phyloP scores from a whole-genome alignment of 805 yeast genomes.

The Wickerhamiella sergipiensis region DNA sequence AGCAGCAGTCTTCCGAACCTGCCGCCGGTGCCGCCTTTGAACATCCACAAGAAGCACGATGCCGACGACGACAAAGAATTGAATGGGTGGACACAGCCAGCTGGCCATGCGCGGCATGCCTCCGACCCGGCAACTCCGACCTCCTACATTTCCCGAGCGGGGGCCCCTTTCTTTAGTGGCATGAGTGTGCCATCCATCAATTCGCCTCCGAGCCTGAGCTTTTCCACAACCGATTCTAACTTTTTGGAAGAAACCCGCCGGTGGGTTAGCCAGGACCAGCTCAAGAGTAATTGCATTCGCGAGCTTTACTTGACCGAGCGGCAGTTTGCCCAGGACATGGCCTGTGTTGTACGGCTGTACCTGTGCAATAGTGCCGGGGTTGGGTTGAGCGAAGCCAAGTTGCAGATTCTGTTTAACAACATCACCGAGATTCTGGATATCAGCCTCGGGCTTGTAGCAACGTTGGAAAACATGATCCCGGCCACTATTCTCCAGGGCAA shows the following conservation, averaged over 20 bases:
- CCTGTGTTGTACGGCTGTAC: constrained; percentile 23
- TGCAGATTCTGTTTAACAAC: constrained; percentile 21
- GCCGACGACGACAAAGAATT: neutral
- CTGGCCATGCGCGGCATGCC: neutral
- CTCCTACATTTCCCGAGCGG: neutral
- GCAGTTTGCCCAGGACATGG: constrained; percentile 26
- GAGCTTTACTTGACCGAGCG: constrained; percentile 28
- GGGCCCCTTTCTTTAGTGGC: neutral
- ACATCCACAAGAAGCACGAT: constrained; percentile 1
- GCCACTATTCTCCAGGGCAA: constrained; percentile 17
- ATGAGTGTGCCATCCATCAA: constrained; percentile 2
- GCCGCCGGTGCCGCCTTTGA: constrained; percentile 6
- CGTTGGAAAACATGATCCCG: constrained; percentile 21
- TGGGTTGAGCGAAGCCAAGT: constrained; percentile 19
- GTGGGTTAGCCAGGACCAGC: constrained; percentile 3
- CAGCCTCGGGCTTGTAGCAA: constrained; percentile 20
- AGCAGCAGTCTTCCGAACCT: constrained; percentile 9
- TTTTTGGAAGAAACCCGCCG: neutral
- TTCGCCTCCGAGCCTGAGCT: constrained; percentile 7
- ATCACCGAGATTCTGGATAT: constrained; percentile 22
- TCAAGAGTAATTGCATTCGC: constrained; percentile 21
- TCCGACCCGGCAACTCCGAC: neutral
- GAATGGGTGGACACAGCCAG: neutral
- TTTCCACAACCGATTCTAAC: neutral
- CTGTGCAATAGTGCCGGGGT: constrained; percentile 18